These are phyloP conservation scores for Phragmites australis DNA, from an alignment of 176 grass and related monocot genomes.

Conservation along the genomic window DNA sequence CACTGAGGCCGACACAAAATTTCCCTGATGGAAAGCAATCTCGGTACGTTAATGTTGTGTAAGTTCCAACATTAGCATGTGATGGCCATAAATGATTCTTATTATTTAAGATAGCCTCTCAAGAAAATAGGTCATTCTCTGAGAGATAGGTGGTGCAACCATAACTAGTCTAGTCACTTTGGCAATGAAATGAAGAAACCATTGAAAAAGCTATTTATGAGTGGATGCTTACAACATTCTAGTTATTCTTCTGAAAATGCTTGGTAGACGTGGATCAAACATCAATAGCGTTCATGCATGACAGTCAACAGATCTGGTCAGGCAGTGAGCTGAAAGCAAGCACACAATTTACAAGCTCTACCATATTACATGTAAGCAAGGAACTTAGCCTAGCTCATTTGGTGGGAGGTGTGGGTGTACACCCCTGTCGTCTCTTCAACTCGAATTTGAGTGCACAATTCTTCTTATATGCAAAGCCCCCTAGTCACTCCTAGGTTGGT, in stretches of 20 bases:
- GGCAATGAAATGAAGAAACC: slow-evolving; percentile 11
- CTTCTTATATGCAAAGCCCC: too few relatives aligned
- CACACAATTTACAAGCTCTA: background rate
- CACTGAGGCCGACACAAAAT: slow-evolving; percentile 85
- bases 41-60: slow-evolving; percentile 50
- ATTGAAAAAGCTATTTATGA: background rate
- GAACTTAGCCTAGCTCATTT: too few relatives aligned
- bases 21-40: slow-evolving; percentile 93
- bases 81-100: background rate
- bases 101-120: background rate
- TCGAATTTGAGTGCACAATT: too few relatives aligned
- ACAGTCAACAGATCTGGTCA: background rate
- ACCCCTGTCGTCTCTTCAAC: too few relatives aligned
- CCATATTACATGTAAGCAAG: background rate
- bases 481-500: too few relatives aligned
- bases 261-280: background rate
- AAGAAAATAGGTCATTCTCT: background rate
- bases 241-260: background rate
- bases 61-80: background rate
- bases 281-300: background rate
- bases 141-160: background rate
- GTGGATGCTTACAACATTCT: background rate
- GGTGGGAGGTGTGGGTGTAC: too few relatives aligned
- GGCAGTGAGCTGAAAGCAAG: background rate
- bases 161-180: background rate